Evolutionary conservation across 2,329 filamentous ascomycete species (phyloP).

Genomic region (Reticulascus tulasneorum): DNA sequence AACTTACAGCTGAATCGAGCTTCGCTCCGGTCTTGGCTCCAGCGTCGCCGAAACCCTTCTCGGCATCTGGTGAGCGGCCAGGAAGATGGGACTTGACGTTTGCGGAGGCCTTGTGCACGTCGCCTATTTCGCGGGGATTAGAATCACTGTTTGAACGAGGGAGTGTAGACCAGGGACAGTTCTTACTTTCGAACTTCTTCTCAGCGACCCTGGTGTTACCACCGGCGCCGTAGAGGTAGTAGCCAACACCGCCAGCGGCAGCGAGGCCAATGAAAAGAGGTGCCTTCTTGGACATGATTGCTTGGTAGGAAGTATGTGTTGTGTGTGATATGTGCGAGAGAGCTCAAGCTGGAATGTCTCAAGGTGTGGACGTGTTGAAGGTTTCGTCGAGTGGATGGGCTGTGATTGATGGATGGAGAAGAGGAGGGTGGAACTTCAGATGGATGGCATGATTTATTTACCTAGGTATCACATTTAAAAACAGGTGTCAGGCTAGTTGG

Average conservation of each 20-base stretch:
- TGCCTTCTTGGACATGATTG: conserved; percentile 41
- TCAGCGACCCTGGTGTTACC: conserved; percentile 78
- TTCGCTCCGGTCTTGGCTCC: conserved; percentile 54
- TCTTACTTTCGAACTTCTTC: conserved; percentile 80
- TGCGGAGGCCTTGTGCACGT: conserved; percentile 65
- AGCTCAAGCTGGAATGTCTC: neutral
- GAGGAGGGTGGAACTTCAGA: neutral
- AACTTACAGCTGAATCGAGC: conserved; percentile 65
- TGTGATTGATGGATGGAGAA: conserved; percentile 8
- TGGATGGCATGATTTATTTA: conserved; percentile 11
- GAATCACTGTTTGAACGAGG: neutral
- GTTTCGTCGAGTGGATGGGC: neutral
- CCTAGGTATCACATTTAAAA: too few relatives aligned
- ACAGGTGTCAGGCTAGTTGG: conserved; percentile 6
- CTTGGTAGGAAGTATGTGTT: conserved; percentile 1
- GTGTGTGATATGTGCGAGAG: neutral
- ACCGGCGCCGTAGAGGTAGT: conserved; percentile 88
- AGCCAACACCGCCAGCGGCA: conserved; percentile 67
- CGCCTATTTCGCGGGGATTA: conserved; percentile 50
- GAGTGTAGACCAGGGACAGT: conserved; percentile 15
- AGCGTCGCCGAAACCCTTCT: conserved; percentile 56
- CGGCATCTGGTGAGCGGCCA: conserved; percentile 55
- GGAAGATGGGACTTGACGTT: conserved; percentile 65
- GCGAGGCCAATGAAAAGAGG: conserved; percentile 55
- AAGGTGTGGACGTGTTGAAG: neutral